These are phyloP conservation scores for Neocallimastix lanati DNA, from an alignment of 192 early-diverging fungal genomes.

Conservation along the genomic window DNA sequence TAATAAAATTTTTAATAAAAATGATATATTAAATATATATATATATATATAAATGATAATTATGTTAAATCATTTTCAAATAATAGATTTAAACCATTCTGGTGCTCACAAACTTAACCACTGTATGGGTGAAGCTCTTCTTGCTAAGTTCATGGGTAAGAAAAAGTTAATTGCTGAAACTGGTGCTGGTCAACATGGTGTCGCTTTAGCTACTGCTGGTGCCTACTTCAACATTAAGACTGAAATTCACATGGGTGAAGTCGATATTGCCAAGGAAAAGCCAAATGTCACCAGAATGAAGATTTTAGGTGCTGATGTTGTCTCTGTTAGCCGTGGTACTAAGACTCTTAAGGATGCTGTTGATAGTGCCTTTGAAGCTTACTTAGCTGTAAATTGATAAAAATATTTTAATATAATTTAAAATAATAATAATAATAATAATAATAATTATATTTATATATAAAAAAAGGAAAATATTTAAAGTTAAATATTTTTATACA, in stretches of 20 bases:
- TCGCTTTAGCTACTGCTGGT: constrained; percentile 94
- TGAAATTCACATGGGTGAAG: constrained; percentile 92
- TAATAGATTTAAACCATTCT: constrained; percentile 73
- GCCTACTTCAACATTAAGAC: constrained; percentile 94
- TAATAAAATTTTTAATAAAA: no score
- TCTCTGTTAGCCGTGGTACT: constrained; percentile 58
- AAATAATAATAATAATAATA: no score
- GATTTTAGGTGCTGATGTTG: constrained; percentile 79
- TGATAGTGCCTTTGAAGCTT: constrained; percentile 95
- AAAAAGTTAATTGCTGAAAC: constrained; percentile 95
- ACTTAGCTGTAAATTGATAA: constrained; percentile 43
- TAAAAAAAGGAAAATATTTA: no score
- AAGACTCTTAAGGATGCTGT: constrained; percentile 92
- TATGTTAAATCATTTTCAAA: background rate
- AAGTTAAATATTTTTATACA: no score
- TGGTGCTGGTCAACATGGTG: constrained; percentile 95
- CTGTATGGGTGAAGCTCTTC: constrained; percentile 77
- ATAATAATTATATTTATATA: no score
- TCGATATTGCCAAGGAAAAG: constrained; percentile 80
- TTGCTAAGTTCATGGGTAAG: constrained; percentile 91
- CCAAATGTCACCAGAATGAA: constrained; percentile 92
- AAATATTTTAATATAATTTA: no score
- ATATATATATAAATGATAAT: no score
- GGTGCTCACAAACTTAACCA: constrained; percentile 99
- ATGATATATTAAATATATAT: no score